phyloP scores from a whole-genome alignment of 1,284 basidiomycete genomes.

The Rhodotorula sp. region DNA sequence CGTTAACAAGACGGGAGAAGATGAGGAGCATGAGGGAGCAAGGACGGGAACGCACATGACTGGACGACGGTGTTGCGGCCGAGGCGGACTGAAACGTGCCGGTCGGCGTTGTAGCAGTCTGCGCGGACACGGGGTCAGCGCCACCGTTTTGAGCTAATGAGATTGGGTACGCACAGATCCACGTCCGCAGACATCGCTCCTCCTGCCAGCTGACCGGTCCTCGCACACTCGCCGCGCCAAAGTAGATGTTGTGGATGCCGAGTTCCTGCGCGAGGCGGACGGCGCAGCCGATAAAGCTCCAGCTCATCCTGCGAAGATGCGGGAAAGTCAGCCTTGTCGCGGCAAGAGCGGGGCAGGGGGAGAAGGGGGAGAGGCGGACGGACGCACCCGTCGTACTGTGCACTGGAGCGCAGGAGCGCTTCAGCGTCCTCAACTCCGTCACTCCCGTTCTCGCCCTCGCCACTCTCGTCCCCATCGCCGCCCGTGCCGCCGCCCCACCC shows the following conservation, averaged over 20 bases:
- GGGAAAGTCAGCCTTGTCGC: neutral
- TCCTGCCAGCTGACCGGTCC: constrained; percentile 18
- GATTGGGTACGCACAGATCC: constrained; percentile 25
- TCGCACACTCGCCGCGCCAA: constrained; percentile 4
- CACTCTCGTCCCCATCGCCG: constrained; percentile 6
- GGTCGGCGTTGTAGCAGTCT: constrained; percentile 42
- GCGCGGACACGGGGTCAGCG: neutral
- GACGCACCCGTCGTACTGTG: constrained; percentile 33
- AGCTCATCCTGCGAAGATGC: constrained; percentile 11
- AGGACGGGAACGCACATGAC: constrained; percentile 17
- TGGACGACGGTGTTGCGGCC: constrained; percentile 40
- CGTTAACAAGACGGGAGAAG: neutral
- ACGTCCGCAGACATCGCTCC: constrained; percentile 31
- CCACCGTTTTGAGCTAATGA: rapidly evolving
- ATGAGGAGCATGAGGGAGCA: too few relatives aligned
- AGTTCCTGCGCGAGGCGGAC: constrained; percentile 41
- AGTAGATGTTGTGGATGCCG: constrained; percentile 36
- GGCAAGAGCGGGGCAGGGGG: too few relatives aligned
- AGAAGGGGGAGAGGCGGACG: too few relatives aligned
- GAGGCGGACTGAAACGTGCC: constrained; percentile 39
- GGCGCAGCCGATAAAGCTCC: constrained; percentile 39
- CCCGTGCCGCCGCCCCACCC: constrained; percentile 9
- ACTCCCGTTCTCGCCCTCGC: neutral
- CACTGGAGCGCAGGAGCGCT: constrained; percentile 25
- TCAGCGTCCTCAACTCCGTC: constrained; percentile 22